Evolutionary conservation across 2,329 filamentous ascomycete genomes (phyloP), one percentile per base, ranked within the genome.

Genomic region (Emmonsiellopsis sp.): DNA sequence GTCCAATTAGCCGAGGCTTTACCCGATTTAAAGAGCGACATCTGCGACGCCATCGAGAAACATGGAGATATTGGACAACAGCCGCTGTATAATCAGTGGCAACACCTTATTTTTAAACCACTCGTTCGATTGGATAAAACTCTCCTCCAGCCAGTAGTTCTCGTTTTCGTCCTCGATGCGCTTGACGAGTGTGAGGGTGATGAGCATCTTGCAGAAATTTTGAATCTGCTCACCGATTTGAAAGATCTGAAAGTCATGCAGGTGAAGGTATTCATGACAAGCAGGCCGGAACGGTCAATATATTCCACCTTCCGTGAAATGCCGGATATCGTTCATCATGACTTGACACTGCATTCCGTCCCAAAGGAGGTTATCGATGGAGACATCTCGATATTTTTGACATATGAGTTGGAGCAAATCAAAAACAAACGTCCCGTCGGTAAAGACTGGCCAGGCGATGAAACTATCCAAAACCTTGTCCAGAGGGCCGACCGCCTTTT

Each of bases 191-290:
- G 64, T 53, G 58, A 62, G 3, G 53, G 53, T 44, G 60, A 63
- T 51, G 48, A 57, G 13, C 55, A 63, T 49, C 57, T 62, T 7
- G 51, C 36, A 34, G 50, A 56, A 10, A 60, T 67, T 17, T 31
- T 65, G 27, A 55, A 46, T 27, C 57, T 65, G 7, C 49, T 65
- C 13, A 49, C 56, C 9, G 37, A 49, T 33, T 14, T 60, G 7
- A 49, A 49, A 40, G 21, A 51, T 14, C 39, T 45, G 39, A 52
- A 47, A 27, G 13, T 45, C 31, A 34, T 59, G 11, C 57, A 51
- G 34, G 46, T 67, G 37, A 61, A 61, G 48, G 39, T 66, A 14
- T 61, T 67, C 48, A 40, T 68, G 8, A 68, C 64, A 5, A 67
- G 65, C 55, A 56, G 65, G 50, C 62, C 63, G 2, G 57, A 64